These are phyloP conservation scores for Lachnellula cervina DNA, from an alignment of 2,329 filamentous ascomycete species.

Conservation along the genomic window DNA sequence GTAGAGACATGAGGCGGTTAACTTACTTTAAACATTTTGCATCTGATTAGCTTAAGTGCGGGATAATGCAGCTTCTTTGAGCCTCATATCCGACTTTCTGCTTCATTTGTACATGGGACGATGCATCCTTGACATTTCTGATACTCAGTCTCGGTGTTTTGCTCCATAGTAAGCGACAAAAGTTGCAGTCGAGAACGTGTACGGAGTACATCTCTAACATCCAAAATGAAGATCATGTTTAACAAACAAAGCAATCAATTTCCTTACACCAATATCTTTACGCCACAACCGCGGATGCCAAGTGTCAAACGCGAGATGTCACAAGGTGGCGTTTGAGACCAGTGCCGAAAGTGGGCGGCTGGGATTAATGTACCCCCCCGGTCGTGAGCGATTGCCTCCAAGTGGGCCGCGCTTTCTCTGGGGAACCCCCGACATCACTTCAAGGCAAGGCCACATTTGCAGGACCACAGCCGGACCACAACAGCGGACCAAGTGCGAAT, in stretches of 20 bases:
- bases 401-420: background rate
- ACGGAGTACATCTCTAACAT: background rate
- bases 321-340: slow-evolving; percentile 4
- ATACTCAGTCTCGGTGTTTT: background rate
- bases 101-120: background rate
- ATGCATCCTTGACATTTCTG: background rate
- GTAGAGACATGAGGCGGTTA: background rate
- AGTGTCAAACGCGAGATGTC: slow-evolving; percentile 4
- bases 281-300: slow-evolving; percentile 6
- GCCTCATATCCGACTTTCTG: background rate
- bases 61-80: background rate
- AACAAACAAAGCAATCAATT: background rate
- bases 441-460: background rate
- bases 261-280: background rate
- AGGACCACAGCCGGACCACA: no score
- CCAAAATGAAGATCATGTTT: slow-evolving; percentile 5
- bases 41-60: background rate
- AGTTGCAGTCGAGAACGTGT: background rate
- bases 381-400: background rate
- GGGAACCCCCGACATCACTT: background rate
- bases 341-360: background rate
- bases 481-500: no score
- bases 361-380: background rate
- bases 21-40: background rate
- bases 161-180: background rate